Evolutionary conservation across 768 basidiomycete species (phyloP), one percentile per base, ranked within the genome.

Genomic region (Lactifluus rugatus): DNA sequence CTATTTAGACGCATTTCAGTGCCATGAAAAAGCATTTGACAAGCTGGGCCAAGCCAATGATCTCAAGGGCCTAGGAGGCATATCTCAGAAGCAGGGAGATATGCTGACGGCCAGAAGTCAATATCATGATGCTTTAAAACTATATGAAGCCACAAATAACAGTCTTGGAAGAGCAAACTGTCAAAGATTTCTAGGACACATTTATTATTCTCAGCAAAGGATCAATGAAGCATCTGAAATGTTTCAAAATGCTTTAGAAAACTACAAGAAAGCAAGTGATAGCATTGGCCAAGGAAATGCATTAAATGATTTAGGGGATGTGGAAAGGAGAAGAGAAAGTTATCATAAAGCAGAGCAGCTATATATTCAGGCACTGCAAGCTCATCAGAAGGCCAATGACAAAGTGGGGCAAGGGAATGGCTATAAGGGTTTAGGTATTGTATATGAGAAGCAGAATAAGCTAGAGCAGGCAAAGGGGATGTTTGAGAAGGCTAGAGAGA

Each of bases 41-140:
- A 54, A 39, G 42, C 41, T 62, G 10, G 61, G 57, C 5, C 57
- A 62, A 31, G 61, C 61, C 11, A 62, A 62, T 49, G 61, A 62
- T n/a, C 52, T 59, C 2, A 62, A 62, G 50, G 61, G 61, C 41
- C 45, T 60, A 8, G 61, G 61, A 17, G 52, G 52, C 28, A 39
- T 62, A 48, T 49, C 44, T 32, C 9, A 53, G 19, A 60, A 41
- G 4, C 34, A 55, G 1, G 48, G 34, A 4, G 21, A 55, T 19
- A 25, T 21, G 2, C 4, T 19, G 4, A 31, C 23, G 26, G 58
- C 58, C 10, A 46, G n/a, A 19, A 19, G 28, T 11, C 26, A 60
- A 37, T 60, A 55, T 21, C 23, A 51, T 45, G 36, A 34, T 25
- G 54, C 58, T 2, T 34, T 60, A 2, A 14, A 8, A 3, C 28